Percentiles rank a stretch among this genome's conserved stretches.
Conservation (phyloP, 23 red algal genomes). For the Agarophyton chilense region DNA sequence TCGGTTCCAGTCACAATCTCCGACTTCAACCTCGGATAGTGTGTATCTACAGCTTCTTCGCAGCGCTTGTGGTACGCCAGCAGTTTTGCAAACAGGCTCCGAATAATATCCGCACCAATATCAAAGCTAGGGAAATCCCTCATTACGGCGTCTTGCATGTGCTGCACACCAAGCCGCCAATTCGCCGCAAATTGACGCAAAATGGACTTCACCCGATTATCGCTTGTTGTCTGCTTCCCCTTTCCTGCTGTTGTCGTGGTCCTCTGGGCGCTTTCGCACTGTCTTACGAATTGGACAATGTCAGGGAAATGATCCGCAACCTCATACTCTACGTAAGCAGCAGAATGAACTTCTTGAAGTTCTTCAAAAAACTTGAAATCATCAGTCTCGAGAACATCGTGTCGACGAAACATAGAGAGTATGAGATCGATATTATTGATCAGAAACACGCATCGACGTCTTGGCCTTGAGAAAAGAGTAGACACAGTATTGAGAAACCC, state of each 20-base stretch:
- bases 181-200: constrained; percentile 84
- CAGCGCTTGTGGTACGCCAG: constrained; percentile 75
- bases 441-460: constrained; percentile 76
- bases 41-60: constrained; percentile 49
- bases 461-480: constrained; percentile 60
- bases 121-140: constrained; percentile 83
- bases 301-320: constrained; percentile 95
- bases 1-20: constrained; percentile 72
- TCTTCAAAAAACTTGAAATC: constrained; percentile 78
- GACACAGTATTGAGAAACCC: constrained; percentile 78
- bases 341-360: constrained; percentile 66
- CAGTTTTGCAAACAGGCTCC: constrained; percentile 41
- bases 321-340: constrained; percentile 83
- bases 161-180: constrained; percentile 75
- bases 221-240: background rate
- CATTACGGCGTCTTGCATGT: constrained; percentile 83
- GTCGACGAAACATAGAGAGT: constrained; percentile 62
- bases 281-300: constrained; percentile 70
- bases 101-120: constrained; percentile 66
- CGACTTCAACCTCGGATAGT: constrained; percentile 59
- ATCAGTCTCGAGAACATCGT: constrained; percentile 47
- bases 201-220: constrained; percentile 58
- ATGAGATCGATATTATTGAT: constrained; percentile 90
- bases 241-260: background rate
- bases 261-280: constrained; percentile 40